Base-by-base conservation (phyloP, 2,329 filamentous ascomycete species). In the Didymella arachidicola region DNA sequence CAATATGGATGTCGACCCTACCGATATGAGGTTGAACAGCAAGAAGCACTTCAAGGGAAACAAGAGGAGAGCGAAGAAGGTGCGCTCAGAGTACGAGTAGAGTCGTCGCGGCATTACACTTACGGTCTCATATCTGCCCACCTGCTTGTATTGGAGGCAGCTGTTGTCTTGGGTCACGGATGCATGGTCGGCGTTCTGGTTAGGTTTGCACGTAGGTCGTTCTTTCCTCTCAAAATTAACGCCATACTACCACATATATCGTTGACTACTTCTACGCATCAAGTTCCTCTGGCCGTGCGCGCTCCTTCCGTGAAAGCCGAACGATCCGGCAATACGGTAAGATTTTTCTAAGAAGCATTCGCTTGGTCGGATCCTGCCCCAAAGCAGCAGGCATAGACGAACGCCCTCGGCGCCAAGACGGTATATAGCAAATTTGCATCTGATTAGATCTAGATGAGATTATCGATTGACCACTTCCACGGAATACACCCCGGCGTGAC, bases 11-110 rank as follows among this genome's bases (percentile, higher is more conserved):
- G 77, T 98, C 34, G 93, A 97, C 71, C 89, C 91, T 0, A 89
- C 88, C 59, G 94, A 97, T 57, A 79, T 95, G 65, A 80, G 76
- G 77, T 70, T 84, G 57, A 85, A 88, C 57, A 86, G 89, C 58
- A 99, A 99, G 86, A 98, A 97, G 82, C 95, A 99, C 79, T 95
- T 92, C 78, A 96, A 96, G 80, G 89, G 86, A n/a, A 87, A 87
- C 39, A 84, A 86, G 62, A 87, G 83, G 77, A 84, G 82, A 59
- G 89, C 86, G 73, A 81, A 82, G 60, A 83, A 80, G 72, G 82
- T 80, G 69, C 68, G 67, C 54, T 76, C 72, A 45, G 79, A 76
- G 63, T 80, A 81, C 68, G 75, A 77, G 57, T 60, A 60, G 57
- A 11, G 11, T 22, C 30, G 5, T 29, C 7, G 18, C 14, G 12